Percentiles rank a stretch among this genome's conserved stretches.
phyloP scores from a whole-genome alignment of 169 alveolate species.

The Toxoplasma gondii region DNA sequence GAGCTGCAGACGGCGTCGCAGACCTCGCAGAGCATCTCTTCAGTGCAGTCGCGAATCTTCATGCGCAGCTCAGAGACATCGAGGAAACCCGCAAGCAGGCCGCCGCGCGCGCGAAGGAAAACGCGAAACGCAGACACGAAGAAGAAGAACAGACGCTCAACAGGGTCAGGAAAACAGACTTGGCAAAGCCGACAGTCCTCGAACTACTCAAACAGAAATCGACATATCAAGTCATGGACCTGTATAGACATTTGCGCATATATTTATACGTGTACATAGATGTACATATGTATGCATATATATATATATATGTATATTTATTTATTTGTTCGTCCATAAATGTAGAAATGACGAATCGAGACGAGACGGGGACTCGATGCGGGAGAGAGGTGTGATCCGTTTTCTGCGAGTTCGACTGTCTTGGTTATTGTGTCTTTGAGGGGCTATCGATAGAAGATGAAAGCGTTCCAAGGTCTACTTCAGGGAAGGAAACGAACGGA shows the following conservation, averaged over 20 bases:
- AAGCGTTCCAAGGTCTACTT: too few relatives aligned
- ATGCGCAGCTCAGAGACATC: background rate
- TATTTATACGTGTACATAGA: background rate
- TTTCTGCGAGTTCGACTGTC: too few relatives aligned
- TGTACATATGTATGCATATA: background rate
- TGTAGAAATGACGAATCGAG: too few relatives aligned
- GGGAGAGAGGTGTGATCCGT: too few relatives aligned
- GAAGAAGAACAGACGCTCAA: background rate
- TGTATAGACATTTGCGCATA: too few relatives aligned
- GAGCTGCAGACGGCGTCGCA: background rate
- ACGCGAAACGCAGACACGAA: background rate
- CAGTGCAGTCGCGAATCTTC: background rate
- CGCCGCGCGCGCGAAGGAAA: background rate
- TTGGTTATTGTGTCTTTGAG: too few relatives aligned
- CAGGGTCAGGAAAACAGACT: background rate
- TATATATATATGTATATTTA: too few relatives aligned
- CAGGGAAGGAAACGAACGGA: too few relatives aligned
- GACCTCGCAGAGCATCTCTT: background rate
- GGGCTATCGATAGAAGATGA: too few relatives aligned
- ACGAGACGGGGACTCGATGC: too few relatives aligned
- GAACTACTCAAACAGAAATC: background rate
- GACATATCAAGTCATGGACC: background rate
- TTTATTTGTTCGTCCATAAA: background rate
- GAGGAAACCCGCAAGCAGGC: background rate
- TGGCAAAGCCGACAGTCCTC: background rate